Evolutionary conservation across 495 filamentous ascomycete genomes (phyloP), one percentile per base, ranked within the genome.

Genomic region (Letharia columbiana): DNA sequence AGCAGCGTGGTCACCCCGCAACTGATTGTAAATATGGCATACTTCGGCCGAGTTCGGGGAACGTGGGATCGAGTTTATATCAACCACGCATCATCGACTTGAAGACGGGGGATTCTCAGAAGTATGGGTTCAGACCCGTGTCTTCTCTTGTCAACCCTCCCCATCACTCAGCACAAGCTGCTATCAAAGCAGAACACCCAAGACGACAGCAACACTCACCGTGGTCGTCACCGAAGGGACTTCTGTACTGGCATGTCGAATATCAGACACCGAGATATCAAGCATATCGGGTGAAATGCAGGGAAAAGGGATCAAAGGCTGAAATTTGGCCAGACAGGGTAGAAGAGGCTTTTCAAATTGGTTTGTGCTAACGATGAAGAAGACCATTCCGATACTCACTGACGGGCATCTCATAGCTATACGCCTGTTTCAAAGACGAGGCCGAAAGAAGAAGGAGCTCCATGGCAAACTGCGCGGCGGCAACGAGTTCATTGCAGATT

Each of bases 401-500:
- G 33, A 67, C 67, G 44, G 10, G 47, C 50, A 13, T n/a, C 42
- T 37, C 66, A 20, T 67, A 98, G 94, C 91, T 66, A 79, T 96
- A 41, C 82, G 92, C 64, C 81, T 87, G 63, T 90, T 90, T 69
- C 90, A 89, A 54, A 86, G 87, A 37, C 91, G 96, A 82, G 91
- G 91, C 28, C 81, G 91, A 56, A 82, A 83, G 71, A 96, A 97
- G 78, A 84, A 84, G 74, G 85, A 84, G 40, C 84, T 87, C 69
- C 81, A 84, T 66, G 87, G 85, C 20, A 87, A 89, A 73, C 87
- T 83, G 20, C 86, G 87, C 67, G 95, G 94, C 20, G 86, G 94
- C 20, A 98, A 98, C 73, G 92, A 96, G 80, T 80, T 96, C 62
- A 94, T 98, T 72, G 84, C 86, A 47, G 85, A 91, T 69, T 92